A percentile compares a stretch with the other conserved stretches of the same genome.
Conservation (phyloP, 192 early-diverging fungal species). For the Linderina pennispora region DNA sequence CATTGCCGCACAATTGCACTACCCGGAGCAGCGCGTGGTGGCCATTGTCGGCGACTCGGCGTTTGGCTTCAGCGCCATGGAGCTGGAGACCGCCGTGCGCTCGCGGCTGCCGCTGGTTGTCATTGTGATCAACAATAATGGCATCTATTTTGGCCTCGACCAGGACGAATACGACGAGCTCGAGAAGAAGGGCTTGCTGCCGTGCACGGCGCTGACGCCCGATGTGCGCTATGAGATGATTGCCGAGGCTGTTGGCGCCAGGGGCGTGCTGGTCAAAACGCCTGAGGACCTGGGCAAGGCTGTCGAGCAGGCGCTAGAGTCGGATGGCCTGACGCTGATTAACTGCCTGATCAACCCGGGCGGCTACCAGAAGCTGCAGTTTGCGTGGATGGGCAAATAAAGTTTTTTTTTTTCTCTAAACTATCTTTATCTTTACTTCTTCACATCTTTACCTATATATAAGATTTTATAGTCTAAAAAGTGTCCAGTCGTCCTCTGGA, state of each 20-base stretch:
- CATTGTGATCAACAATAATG: slow-evolving; percentile 76
- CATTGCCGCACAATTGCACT: slow-evolving; percentile 58
- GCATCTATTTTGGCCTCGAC: slow-evolving; percentile 66
- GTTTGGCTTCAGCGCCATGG: slow-evolving; percentile 77
- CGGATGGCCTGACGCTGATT: slow-evolving; percentile 52
- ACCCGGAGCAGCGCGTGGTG: slow-evolving; percentile 49
- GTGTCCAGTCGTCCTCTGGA: too few species aligned
- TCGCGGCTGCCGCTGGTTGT: slow-evolving; percentile 56
- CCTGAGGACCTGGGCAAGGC: slow-evolving; percentile 52
- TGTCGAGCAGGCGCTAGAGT: slow-evolving; percentile 36
- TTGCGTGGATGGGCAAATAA: slow-evolving; percentile 49
- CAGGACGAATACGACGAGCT: slow-evolving; percentile 41
- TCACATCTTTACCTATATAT: not conserved
- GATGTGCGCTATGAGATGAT: slow-evolving; percentile 65
- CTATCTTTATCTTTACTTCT: not conserved
- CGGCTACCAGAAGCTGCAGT: slow-evolving; percentile 52
- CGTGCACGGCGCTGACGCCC: slow-evolving; percentile 56
- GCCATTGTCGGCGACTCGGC: slow-evolving; percentile 71
- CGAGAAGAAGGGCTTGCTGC: slow-evolving; percentile 35
- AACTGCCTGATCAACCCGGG: slow-evolving; percentile 63
- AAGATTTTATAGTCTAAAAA: too few species aligned
- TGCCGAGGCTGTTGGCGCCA: slow-evolving; percentile 59
- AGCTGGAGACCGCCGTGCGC: slow-evolving; percentile 66
- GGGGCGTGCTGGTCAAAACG: slow-evolving; percentile 52
- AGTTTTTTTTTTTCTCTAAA: too few species aligned